Evolutionary conservation across 352 stramenopile species (phyloP).

Genomic region (Globisporangium canariense): DNA sequence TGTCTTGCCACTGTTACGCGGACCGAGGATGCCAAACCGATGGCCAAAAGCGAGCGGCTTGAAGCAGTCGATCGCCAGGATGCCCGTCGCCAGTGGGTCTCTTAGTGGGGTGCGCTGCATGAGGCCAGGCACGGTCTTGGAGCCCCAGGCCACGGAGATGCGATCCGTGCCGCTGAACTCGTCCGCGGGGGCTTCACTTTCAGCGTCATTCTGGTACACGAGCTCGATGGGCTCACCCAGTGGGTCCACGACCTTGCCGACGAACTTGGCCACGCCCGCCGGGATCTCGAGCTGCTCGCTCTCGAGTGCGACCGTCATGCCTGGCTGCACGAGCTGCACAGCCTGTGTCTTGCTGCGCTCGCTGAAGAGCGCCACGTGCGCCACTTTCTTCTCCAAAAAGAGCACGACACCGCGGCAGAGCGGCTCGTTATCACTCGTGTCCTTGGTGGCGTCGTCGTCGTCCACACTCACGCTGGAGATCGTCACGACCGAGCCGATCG

Average conservation of each 20-base stretch:
- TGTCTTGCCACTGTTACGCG: constrained; percentile 72
- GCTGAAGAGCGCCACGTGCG: constrained; percentile 55
- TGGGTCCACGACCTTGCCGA: constrained; percentile 45
- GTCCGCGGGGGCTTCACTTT: not conserved
- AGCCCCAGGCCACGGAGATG: constrained; percentile 49
- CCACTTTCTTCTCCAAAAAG: constrained; percentile 56
- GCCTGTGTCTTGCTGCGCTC: constrained; percentile 22
- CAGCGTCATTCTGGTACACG: constrained; percentile 14
- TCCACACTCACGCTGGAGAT: constrained; percentile 25
- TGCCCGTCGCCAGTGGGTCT: constrained; percentile 54
- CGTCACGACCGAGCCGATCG: constrained; percentile 65
- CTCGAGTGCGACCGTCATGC: constrained; percentile 61
- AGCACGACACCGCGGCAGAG: constrained; percentile 51
- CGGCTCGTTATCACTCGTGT: not conserved
- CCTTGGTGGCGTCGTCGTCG: constrained; percentile 2
- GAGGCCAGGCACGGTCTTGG: constrained; percentile 60
- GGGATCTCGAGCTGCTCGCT: constrained; percentile 47
- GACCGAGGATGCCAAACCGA: constrained; percentile 62
- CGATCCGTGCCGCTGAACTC: constrained; percentile 8
- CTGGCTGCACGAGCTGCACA: constrained; percentile 32
- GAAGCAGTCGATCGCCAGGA: constrained; percentile 75
- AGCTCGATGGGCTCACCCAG: constrained; percentile 37
- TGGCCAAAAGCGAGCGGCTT: constrained; percentile 71
- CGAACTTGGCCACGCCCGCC: constrained; percentile 40
- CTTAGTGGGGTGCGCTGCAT: constrained; percentile 52